phyloP scores from a whole-genome alignment of 1,284 basidiomycete species.

The Trichosporon sp. region DNA sequence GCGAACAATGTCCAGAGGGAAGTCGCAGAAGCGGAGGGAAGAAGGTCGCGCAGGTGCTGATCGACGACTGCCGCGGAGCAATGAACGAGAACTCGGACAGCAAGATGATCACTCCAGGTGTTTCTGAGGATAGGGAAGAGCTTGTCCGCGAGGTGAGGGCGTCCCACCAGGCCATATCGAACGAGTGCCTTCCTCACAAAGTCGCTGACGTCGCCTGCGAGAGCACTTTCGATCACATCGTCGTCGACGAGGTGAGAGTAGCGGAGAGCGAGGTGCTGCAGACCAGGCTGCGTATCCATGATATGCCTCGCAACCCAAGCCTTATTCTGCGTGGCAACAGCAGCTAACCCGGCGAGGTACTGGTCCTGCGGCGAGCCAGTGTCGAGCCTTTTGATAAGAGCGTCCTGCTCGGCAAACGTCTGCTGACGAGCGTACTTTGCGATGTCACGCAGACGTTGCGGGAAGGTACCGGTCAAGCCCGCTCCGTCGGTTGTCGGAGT shows the following conservation, averaged over 20 bases:
- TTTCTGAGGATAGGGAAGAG: neutral
- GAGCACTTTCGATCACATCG: neutral
- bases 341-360: neutral
- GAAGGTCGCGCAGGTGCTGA: neutral
- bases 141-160: neutral
- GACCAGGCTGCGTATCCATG: neutral
- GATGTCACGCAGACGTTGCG: neutral
- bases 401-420: neutral
- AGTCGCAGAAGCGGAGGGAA: neutral
- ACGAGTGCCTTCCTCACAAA: neutral
- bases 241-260: neutral
- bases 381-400: neutral
- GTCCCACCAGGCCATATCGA: neutral
- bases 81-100: neutral
- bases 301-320: constrained; percentile 1
- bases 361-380: constrained; percentile 2
- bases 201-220: neutral
- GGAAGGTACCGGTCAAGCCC: neutral
- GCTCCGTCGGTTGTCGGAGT: neutral
- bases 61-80: neutral
- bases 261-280: constrained; percentile 3
- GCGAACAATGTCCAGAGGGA: neutral
- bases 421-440: neutral
- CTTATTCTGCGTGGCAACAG: constrained; percentile 4
- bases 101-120: neutral